phyloP scores from a whole-genome alignment of 306 rosid species.

The Betula pendula region DNA sequence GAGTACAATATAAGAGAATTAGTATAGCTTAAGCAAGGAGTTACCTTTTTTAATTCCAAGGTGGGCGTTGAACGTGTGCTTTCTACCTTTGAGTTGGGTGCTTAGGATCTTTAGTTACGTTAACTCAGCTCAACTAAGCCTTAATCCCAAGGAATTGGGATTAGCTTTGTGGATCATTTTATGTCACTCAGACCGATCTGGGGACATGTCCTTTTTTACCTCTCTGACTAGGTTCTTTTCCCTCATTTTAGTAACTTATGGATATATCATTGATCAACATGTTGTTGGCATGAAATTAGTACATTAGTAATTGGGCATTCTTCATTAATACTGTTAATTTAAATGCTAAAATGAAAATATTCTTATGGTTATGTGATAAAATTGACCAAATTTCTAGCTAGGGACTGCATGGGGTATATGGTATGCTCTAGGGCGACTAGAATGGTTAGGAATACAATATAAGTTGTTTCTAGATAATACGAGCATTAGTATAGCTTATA shows the following conservation, averaged over 20 bases:
- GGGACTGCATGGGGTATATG: not conserved
- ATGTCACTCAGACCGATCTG: no score
- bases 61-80: not conserved
- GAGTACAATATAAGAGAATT: not conserved
- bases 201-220: no score
- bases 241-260: not conserved
- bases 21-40: not conserved
- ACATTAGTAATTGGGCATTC: no score
- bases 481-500: not conserved
- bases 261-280: not conserved
- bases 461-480: not conserved
- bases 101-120: no score
- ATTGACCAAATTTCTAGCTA: not conserved
- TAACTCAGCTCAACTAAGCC: no score
- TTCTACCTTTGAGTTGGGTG: no score
- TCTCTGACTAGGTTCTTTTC: no score
- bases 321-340: no score
- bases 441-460: not conserved
- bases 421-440: not conserved
- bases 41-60: not conserved
- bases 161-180: no score
- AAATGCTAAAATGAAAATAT: not conserved
- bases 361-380: not conserved
- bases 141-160: no score
- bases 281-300: not conserved